phyloP scores from a whole-genome alignment of 2,329 filamentous ascomycete species.

The Cercospora citrullina region DNA sequence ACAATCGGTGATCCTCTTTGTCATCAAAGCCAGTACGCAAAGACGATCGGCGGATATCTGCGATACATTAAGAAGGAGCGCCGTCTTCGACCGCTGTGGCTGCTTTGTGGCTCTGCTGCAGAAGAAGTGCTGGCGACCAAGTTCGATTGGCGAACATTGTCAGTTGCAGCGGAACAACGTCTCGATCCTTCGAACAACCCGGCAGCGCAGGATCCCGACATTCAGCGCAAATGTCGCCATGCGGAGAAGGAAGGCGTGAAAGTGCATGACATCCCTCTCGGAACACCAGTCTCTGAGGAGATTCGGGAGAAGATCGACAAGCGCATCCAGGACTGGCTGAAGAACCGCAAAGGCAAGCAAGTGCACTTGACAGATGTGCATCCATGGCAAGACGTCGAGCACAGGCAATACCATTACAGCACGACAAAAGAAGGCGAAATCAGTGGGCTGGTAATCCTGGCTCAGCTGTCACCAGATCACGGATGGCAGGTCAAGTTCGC shows the following conservation, averaged over 20 bases:
- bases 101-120: constrained; percentile 76
- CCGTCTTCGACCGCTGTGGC: constrained; percentile 79
- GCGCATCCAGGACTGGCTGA: constrained; percentile 76
- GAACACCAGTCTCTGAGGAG: constrained; percentile 63
- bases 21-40: constrained; percentile 71
- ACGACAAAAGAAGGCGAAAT: constrained; percentile 71
- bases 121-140: constrained; percentile 78
- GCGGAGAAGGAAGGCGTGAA: constrained; percentile 83
- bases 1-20: constrained; percentile 86
- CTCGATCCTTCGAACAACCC: constrained; percentile 71
- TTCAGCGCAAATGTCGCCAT: constrained; percentile 74
- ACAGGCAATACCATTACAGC: constrained; percentile 84
- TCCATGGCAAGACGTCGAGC: constrained; percentile 80
- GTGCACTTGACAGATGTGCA: constrained; percentile 87
- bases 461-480: constrained; percentile 74
- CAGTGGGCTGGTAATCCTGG: constrained; percentile 75
- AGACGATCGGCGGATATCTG: constrained; percentile 72
- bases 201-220: constrained; percentile 63
- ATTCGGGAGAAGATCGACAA: constrained; percentile 69
- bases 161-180: constrained; percentile 85
- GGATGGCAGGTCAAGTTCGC: constrained; percentile 96
- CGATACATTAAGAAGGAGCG: constrained; percentile 71
- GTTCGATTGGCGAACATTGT: constrained; percentile 84
- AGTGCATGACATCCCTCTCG: constrained; percentile 69
- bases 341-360: constrained; percentile 76